Base-by-base conservation (phyloP, 805 yeast species). In the Pichia insulana region DNA sequence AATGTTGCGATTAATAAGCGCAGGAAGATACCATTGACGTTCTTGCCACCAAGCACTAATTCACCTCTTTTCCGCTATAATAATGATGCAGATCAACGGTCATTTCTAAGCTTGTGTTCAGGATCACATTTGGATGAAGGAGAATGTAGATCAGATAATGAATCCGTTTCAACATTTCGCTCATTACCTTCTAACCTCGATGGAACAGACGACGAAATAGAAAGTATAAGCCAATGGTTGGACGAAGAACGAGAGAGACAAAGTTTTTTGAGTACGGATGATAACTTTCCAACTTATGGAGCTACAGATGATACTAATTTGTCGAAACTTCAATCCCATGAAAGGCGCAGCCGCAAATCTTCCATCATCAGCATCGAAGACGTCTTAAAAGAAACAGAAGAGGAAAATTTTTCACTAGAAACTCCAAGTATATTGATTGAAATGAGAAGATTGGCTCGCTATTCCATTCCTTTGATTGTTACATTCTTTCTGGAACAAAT, bases 401-500 rank as follows among this genome's bases (percentile, higher is more conserved):
- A 56, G 10, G 68, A 63, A 45, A 67, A 63, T 39, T 63, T 63
- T 47, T 53, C 49, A 3, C 32, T 48, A 39, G 66, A 59, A 44
- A 37, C 41, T 2, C 56, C 57, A 2, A 56, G 61, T 1, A 20
- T 42, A 1, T 31, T 37, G 3, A 38, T 42, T 1, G 74, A 70
- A 47, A 45, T 67, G 2, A 35, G 51, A 4, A 63, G 57, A 33
- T 56, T 73, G 11, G 50, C 62, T 32, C 61, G 62, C 34, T 72
- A 67, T 53, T 72, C 79, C 1, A 43, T 66, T 9, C 89, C 89
- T 0, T 61, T 83, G 54, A 68, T 80, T 15, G 61, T 78, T 36
- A 82, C 89, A 2, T 83, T 83, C 53, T 61, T 83, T 36, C 58
- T 83, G 44, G 88, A 83, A 12, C 63, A 60, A 41, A 46, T 53